Base-by-base conservation (phyloP, 2,329 filamentous ascomycete genomes). In the Arthroderma sp. region DNA sequence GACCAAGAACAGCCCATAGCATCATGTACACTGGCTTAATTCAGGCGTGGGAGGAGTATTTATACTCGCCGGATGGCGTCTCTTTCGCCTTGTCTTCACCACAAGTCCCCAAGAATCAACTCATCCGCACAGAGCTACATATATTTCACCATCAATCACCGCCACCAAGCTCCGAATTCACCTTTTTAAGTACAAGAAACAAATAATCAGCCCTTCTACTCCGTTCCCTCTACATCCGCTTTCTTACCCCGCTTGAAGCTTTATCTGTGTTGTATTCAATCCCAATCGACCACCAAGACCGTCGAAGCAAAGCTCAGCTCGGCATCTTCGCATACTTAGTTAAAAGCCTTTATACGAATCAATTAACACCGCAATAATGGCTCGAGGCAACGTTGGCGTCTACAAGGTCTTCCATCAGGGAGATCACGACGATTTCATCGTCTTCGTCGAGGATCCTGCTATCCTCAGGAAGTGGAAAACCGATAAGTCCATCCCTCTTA, bases 371-470 rank as follows among this genome's bases (percentile, higher is more conserved):
- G 15, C 31, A 56, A 66, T 46, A 38, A 86, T 86, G 82, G 66
- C 78, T 64, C 81, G 81, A 63, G 83, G 81, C 69, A 82, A 85
- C 69, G 73, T 75, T 53, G 62, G 65, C 49, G 75, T 81, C 65
- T 73, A 72, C 69, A 93, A 91, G 72, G 75, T 94, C 68, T 82
- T 89, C 77, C 87, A 78, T 80, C 84, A 87, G 75, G 86, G 86
- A 68, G 65, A 66, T 50, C 67, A 69, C 43, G 80, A 84, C 48
- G 78, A 83, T 68, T 85, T 81, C 61, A 68, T 83, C 56, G 68
- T 84, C 66, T 78, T 80, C 55, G 70, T 78, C 48, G 78, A 82
- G 43, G 73, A 70, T 50, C 59, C 66, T 10, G 62, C 83, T 49
- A 71, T 74, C 40, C 79, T 86, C 57, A 72, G 84, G 66, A 80